These are phyloP conservation scores for Myochromella boudieri DNA, from an alignment of 768 basidiomycete genomes.

Conservation along the genomic window DNA sequence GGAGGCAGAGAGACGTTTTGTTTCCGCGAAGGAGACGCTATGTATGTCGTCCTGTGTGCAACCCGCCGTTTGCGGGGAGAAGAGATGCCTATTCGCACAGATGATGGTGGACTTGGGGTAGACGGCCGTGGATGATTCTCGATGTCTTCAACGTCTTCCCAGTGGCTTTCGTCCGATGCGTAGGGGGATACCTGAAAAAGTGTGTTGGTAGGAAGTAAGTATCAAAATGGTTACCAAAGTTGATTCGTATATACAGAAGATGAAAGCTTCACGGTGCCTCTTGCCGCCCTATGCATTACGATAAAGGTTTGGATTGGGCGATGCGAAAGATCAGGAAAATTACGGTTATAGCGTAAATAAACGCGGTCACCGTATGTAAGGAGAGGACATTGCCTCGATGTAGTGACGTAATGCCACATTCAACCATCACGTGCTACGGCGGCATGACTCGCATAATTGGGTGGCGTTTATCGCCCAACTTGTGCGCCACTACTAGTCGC, in stretches of 20 bases:
- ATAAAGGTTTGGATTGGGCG: background rate
- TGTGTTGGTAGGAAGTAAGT: no score
- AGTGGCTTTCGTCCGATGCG: constrained; percentile 22
- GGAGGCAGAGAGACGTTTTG: constrained; percentile 8
- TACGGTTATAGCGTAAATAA: no score
- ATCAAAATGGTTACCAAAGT: background rate
- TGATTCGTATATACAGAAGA: background rate
- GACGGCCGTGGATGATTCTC: constrained; percentile 12
- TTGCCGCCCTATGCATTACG: background rate
- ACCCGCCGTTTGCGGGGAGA: constrained; percentile 31
- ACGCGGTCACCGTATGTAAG: no score
- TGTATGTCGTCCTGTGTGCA: constrained; percentile 19
- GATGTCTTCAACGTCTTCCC: constrained; percentile 33
- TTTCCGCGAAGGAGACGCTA: constrained; percentile 21
- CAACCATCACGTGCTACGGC: no score
- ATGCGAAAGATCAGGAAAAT: no score
- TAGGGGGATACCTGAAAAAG: constrained; percentile 7
- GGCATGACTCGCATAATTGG: no score
- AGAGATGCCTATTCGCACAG: constrained; percentile 16
- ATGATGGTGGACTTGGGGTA: constrained; percentile 10
- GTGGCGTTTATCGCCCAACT: no score
- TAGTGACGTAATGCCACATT: no score
- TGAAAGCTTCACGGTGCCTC: background rate
- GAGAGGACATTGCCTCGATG: no score
- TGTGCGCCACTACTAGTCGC: no score